A percentile compares a stretch with the other conserved stretches of the same genome.
Evolutionary conservation across 2,329 filamentous ascomycete genomes (phyloP).

Genomic region (Pestalotiopsis sp.): DNA sequence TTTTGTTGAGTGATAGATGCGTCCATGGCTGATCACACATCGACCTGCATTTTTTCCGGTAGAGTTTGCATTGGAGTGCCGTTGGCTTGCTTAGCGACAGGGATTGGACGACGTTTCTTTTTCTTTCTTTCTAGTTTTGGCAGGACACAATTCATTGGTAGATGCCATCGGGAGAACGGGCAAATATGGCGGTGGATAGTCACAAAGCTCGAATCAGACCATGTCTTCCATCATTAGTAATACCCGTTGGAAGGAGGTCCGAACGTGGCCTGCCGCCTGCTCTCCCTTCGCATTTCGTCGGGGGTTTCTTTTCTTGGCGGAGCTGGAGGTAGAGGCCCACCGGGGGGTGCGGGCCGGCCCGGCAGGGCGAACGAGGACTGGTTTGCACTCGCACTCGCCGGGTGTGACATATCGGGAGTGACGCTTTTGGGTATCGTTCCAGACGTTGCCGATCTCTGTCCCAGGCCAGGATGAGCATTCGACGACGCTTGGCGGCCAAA

Average conservation of each 20-base stretch:
- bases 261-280: constrained; percentile 56
- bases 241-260: constrained; percentile 44
- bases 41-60: neutral
- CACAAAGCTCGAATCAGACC: constrained; percentile 32
- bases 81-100: neutral
- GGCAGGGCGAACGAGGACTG: constrained; percentile 63
- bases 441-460: constrained; percentile 52
- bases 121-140: neutral
- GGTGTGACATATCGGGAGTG: constrained; percentile 33
- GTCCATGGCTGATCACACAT: neutral
- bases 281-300: constrained; percentile 55
- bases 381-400: constrained; percentile 47
- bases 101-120: neutral
- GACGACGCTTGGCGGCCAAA: constrained; percentile 48
- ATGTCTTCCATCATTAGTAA: constrained; percentile 22
- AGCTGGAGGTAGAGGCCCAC: constrained; percentile 62
- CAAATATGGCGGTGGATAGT: neutral
- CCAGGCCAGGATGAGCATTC: constrained; percentile 54
- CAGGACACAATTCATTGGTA: neutral
- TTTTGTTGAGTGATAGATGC: neutral
- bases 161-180: neutral
- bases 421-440: constrained; percentile 55
- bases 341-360: constrained; percentile 63
- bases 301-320: constrained; percentile 59
- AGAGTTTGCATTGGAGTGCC: neutral